Evolutionary conservation across 441 rosid genomes (phyloP), one percentile per base, ranked within the genome.

Genomic region (Biscutella auriculata): DNA sequence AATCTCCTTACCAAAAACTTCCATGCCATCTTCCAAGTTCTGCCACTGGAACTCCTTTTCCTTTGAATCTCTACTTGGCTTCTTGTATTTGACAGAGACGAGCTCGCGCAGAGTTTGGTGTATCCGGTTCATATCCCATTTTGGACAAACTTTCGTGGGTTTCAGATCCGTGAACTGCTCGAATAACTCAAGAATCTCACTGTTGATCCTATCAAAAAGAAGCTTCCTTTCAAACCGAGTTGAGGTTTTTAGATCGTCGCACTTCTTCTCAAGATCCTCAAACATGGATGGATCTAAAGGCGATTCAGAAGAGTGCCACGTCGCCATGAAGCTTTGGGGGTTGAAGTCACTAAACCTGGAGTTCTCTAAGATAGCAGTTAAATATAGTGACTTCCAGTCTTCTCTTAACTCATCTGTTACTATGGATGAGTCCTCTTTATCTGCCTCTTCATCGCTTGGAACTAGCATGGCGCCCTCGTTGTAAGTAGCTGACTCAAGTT

Each of bases 231-330:
- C 97, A 8, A 81, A 42, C 71, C 78, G 80, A 7, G 73, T 64
- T 65, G 81, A 76, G 41, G 75, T 63, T 39, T 69, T 59, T 51
- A 51, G 50, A 41, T 37, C 30, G 3, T 62, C 40, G 67, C 80
- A 80, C 59, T 74, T 76, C 68, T 84, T 79, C 79, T 94, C 99
- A 1, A 90, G 82, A 67, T 82, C 83, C 53, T 88, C 84, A 3
- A 90, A 94, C 47, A 86, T 67, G 10, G 45, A 30, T 19, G 86
- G 87, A 42, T 69, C 84, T 63, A 86, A 73, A 0, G 95, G 90
- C 66, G 76, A n/a, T n/a, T n/a, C n/a, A n/a, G n/a, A n/a, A n/a
- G n/a, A n/a, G 68, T 39, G 83, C 79, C 42, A 14, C n/a, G n/a
- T n/a, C 8, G 76, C 73, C 60, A 76, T 50, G 73, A 79, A 52